A percentile compares a stretch with the other conserved stretches of the same genome.
Conservation (phyloP, 2,329 filamentous ascomycete species). For the Stemphylium beticola region DNA sequence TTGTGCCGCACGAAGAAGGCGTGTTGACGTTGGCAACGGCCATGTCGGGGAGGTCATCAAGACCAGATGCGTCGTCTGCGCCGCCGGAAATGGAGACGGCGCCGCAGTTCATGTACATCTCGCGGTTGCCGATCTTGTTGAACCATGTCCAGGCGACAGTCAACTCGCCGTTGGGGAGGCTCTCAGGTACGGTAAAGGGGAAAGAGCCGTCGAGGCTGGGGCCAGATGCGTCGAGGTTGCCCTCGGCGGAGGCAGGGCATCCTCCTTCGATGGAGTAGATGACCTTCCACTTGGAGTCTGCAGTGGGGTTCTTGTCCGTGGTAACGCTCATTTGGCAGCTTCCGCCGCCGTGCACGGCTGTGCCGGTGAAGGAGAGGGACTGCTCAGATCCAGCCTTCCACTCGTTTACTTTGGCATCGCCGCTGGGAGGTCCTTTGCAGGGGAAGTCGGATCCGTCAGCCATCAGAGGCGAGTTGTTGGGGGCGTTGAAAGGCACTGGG, state of each 20-base stretch:
- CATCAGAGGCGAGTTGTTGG: slow-evolving; percentile 67
- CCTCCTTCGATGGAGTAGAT: slow-evolving; percentile 88
- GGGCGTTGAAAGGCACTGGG: slow-evolving; percentile 68
- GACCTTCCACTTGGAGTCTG: slow-evolving; percentile 77
- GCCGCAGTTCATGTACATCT: slow-evolving; percentile 90
- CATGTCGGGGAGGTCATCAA: slow-evolving; percentile 70
- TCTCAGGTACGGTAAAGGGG: slow-evolving; percentile 63
- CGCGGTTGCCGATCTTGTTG: slow-evolving; percentile 85
- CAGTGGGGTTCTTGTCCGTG: slow-evolving; percentile 72
- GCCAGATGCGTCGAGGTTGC: slow-evolving; percentile 41
- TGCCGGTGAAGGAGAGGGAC: slow-evolving; percentile 70
- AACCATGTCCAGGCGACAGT: slow-evolving; percentile 91
- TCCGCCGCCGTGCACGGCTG: slow-evolving; percentile 84
- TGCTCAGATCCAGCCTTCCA: slow-evolving; percentile 68
- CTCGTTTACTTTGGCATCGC: slow-evolving; percentile 61
- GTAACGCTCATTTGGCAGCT: slow-evolving; percentile 88
- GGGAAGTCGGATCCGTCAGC: slow-evolving; percentile 72
- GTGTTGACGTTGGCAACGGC: slow-evolving; percentile 70
- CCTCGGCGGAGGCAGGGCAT: slow-evolving; percentile 62
- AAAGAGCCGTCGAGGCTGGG: slow-evolving; percentile 45
- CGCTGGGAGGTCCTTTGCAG: slow-evolving; percentile 66
- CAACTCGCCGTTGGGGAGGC: slow-evolving; percentile 75
- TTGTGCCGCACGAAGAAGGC: slow-evolving; percentile 54
- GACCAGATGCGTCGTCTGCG: slow-evolving; percentile 58
- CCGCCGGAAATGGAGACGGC: slow-evolving; percentile 65